Evolutionary conservation across 169 alveolate species (phyloP), one percentile per base, ranked within the genome.

Genomic region (Perkinsus olseni): DNA sequence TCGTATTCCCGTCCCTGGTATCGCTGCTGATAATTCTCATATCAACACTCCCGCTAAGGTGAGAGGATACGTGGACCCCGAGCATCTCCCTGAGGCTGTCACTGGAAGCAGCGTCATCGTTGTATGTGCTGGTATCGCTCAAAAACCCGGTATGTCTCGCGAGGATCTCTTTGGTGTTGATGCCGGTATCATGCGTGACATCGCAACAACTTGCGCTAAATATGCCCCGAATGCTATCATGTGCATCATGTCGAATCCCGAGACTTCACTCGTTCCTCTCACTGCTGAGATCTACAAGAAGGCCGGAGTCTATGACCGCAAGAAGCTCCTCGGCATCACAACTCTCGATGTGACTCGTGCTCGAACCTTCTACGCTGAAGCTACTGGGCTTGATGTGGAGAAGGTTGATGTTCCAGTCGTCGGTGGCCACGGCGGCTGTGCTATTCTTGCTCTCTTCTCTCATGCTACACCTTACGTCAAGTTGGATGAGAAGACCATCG

Each of bases 261-360:
- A 39, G 74, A 91, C 50, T 74, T 45, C 91, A 4, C 50, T 48
- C 40, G 91, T 91, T 36, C 93, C 93, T 24, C 50, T 91, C 36
- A 10, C 74, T 51, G 93, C 91, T 31, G 93, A 91, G 34, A 74
- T 91, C 39, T 38, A 39, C 74, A 91, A 91, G 93, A 37, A 91
- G 90, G 39, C 20, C 90, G 91, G 93, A 21, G 39, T 38, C 92
- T 91, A 91, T 39, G 40, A 45, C 34, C 93, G 90, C 13, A 48
- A 39, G 90, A 37, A 36, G 90, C 62, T 91, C 24, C 50, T 91
- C 90, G 93, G 93, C 17, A 74, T 91, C 28, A 45, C 93, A n/a
- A 91, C 91, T 34, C 90, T 91, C 90, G 91, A 91, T 38, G 93
- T 91, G 50, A 45, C 91, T 38, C 93, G 93, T 28, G 93, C 93